A percentile compares a stretch with the other conserved stretches of the same genome.
phyloP scores from a whole-genome alignment of 2,329 filamentous ascomycete species.

The Trichoderma atrobrunneum region DNA sequence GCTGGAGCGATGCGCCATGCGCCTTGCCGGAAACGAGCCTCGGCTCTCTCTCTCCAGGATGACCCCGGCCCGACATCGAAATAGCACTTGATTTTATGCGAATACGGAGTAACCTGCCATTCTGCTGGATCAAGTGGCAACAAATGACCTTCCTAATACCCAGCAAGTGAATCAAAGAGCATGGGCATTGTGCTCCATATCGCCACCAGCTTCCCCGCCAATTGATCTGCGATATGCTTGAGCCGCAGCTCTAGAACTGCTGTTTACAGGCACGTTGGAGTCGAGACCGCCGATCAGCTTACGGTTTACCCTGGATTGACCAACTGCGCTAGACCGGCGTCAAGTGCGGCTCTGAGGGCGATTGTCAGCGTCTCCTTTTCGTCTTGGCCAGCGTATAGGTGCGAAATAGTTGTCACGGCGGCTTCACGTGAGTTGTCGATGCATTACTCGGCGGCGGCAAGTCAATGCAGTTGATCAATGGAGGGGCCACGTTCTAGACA shows the following conservation, averaged over 20 bases:
- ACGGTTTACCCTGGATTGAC: background rate
- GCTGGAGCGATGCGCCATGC: background rate
- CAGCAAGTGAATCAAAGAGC: background rate
- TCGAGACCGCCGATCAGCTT: slow-evolving; percentile 1
- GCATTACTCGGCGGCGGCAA: background rate
- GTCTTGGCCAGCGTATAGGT: background rate
- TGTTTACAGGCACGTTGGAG: background rate
- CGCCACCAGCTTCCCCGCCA: slow-evolving; percentile 4
- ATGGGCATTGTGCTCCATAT: slow-evolving; percentile 2
- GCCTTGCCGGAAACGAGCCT: background rate
- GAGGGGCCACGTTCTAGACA: background rate
- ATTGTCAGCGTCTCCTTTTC: background rate
- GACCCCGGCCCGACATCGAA: background rate
- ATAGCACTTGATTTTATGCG: background rate
- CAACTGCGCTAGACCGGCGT: background rate
- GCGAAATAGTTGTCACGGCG: background rate
- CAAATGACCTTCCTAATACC: background rate
- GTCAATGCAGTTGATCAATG: background rate
- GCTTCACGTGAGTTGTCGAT: background rate
- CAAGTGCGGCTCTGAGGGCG: background rate
- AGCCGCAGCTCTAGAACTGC: background rate
- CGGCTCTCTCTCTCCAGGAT: background rate
- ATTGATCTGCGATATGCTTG: slow-evolving; percentile 1
- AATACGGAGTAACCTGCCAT: slow-evolving; percentile 3
- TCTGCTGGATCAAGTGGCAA: background rate